Evolutionary conservation across 129 eudicot species (phyloP).

Genomic region (Mikania micrantha): DNA sequence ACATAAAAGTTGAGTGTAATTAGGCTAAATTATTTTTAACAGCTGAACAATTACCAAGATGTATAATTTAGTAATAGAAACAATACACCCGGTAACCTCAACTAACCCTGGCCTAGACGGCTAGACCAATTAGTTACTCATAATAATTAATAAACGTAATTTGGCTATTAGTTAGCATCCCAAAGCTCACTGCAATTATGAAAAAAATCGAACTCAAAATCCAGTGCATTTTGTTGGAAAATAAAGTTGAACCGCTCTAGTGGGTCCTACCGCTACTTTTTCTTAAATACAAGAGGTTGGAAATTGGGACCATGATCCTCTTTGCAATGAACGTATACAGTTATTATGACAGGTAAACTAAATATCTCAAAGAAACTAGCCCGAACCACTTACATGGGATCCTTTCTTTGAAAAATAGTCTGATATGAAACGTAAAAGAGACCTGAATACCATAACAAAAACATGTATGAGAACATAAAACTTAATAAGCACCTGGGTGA

Average conservation of each 20-base stretch:
- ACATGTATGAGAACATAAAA: background rate
- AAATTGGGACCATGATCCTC: background rate
- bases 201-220: background rate
- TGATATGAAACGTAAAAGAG: conserved; percentile 70
- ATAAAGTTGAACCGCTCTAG: background rate
- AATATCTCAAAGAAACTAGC: background rate
- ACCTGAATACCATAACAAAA: conserved; percentile 38
- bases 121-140: background rate
- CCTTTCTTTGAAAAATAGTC: conserved; percentile 86
- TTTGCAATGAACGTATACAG: conserved; percentile 9
- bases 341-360: background rate
- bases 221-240: background rate
- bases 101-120: background rate
- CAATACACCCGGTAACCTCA: background rate
- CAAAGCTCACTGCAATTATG: background rate
- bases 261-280: background rate
- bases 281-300: conserved; percentile 1
- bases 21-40: background rate
- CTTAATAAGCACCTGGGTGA: conserved; percentile 10
- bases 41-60: background rate
- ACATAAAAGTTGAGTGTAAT: background rate
- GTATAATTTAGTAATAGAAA: background rate
- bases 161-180: background rate
- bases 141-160: background rate
- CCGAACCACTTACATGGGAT: conserved; percentile 59